phyloP scores from a whole-genome alignment of 2,329 filamentous ascomycete genomes.

The Penicillium brevicompactum region DNA sequence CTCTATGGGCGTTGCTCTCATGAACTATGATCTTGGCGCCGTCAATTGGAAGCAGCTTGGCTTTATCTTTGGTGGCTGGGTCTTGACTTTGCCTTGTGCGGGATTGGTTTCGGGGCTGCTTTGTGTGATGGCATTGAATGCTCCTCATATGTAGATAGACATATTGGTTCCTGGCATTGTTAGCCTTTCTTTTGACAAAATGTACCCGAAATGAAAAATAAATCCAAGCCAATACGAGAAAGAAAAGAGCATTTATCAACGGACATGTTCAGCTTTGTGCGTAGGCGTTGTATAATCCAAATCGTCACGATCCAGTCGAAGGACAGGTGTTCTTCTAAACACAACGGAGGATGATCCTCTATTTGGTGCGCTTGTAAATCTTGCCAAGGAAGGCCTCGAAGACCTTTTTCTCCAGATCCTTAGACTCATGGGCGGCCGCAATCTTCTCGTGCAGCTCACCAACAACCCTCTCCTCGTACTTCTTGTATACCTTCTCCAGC shows the following conservation, averaged over 20 bases:
- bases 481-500: constrained; percentile 80
- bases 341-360: constrained; percentile 48
- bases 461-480: constrained; percentile 87
- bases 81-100: constrained; percentile 47
- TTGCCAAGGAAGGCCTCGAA: constrained; percentile 90
- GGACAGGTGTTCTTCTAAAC: too few relatives aligned
- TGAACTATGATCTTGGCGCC: constrained; percentile 41
- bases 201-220: too few relatives aligned
- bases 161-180: too few relatives aligned
- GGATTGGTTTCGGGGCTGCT: constrained; percentile 44
- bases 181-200: too few relatives aligned
- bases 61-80: constrained; percentile 49
- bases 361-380: constrained; percentile 98
- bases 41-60: constrained; percentile 49
- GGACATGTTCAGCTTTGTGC: too few relatives aligned
- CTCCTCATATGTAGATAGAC: constrained; percentile 34
- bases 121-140: constrained; percentile 46
- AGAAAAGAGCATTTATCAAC: neutral
- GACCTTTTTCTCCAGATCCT: constrained; percentile 85
- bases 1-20: constrained; percentile 38
- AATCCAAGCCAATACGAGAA: too few relatives aligned
- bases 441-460: constrained; percentile 77
- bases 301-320: too few relatives aligned
- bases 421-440: constrained; percentile 75
- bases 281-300: too few relatives aligned